phyloP scores from a whole-genome alignment of 306 rosid genomes.

The Quercus wislizeni region DNA sequence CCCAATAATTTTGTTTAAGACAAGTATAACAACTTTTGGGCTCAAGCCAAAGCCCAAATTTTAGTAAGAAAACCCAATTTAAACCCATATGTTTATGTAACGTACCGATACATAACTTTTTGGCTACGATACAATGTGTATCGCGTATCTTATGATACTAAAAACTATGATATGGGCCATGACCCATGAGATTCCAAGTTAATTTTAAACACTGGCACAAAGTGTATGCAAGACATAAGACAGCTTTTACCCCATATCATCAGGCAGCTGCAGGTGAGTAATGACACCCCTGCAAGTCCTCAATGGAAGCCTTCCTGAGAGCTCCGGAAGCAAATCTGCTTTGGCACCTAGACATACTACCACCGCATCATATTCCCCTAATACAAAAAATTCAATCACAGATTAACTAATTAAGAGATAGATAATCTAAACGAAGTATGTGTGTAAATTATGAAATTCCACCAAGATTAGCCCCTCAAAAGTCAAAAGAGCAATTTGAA shows the following conservation, averaged over 20 bases:
- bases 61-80: too few relatives aligned
- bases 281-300: slow-evolving; percentile 91
- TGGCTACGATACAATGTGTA: too few relatives aligned
- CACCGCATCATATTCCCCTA: slow-evolving; percentile 83
- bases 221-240: not conserved
- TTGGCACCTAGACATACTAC: slow-evolving; percentile 86
- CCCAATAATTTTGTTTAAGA: too few relatives aligned
- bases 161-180: not conserved
- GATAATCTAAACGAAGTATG: slow-evolving; percentile 5
- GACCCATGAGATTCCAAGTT: not conserved
- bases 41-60: too few relatives aligned
- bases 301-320: slow-evolving; percentile 84
- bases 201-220: not conserved
- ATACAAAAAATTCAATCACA: not conserved
- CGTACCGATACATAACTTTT: too few relatives aligned
- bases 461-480: slow-evolving; percentile 1
- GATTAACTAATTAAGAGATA: not conserved
- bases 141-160: too few relatives aligned
- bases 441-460: not conserved
- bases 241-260: slow-evolving; percentile 45
- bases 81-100: too few relatives aligned
- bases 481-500: not conserved
- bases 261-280: slow-evolving; percentile 65
- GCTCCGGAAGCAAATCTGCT: slow-evolving; percentile 73
- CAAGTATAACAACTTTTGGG: too few relatives aligned